phyloP scores from a whole-genome alignment of 768 basidiomycete genomes.

The Pisolithus tinctorius region DNA sequence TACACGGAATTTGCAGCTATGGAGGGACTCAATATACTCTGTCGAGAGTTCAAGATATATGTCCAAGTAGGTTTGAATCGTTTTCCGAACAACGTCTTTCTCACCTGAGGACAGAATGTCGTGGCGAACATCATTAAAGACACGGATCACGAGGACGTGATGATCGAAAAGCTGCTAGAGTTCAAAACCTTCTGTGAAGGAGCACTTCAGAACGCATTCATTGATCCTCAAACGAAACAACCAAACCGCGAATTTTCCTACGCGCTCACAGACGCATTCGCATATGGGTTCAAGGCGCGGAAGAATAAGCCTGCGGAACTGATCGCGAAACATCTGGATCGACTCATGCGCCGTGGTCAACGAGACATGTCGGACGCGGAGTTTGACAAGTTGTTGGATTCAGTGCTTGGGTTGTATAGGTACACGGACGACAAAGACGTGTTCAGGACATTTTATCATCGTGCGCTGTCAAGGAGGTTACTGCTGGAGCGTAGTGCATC shows the following conservation, averaged over 20 bases:
- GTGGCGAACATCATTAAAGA: conserved; percentile 67
- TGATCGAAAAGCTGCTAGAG: conserved; percentile 67
- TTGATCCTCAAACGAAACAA: conserved; percentile 28
- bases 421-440: conserved; percentile 92
- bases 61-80: conserved; percentile 41
- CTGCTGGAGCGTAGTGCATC: conserved; percentile 80
- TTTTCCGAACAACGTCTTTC: not conserved
- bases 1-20: conserved; percentile 60
- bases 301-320: conserved; percentile 85
- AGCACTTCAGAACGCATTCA: conserved; percentile 46
- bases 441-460: conserved; percentile 88
- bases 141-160: conserved; percentile 55
- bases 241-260: conserved; percentile 56
- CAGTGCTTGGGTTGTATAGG: conserved; percentile 67
- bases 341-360: conserved; percentile 82
- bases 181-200: conserved; percentile 57
- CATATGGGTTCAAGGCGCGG: conserved; percentile 64
- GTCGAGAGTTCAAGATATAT: conserved; percentile 53
- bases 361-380: conserved; percentile 54
- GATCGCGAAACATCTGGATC: conserved; percentile 88
- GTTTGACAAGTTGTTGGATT: conserved; percentile 59
- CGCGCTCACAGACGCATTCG: conserved; percentile 67
- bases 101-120: conserved; percentile 32
- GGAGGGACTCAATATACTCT: conserved; percentile 44
- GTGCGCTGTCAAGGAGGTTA: conserved; percentile 80